Base-by-base conservation (phyloP, 345 rosid species). In the Rhizophora apiculata region DNA sequence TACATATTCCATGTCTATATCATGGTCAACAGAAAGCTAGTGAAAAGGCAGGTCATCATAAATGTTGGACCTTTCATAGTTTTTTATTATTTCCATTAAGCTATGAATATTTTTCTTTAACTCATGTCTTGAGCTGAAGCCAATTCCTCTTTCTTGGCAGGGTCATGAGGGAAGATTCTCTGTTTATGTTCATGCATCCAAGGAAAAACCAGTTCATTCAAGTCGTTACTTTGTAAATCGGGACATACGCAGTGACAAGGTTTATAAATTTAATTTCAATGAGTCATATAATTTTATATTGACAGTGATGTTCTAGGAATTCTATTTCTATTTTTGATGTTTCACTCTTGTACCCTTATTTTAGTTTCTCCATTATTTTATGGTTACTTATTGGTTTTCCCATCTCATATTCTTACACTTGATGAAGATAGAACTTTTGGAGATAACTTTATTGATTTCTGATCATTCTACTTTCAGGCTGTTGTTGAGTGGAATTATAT, bases 81-180 rank as follows among this genome's bases (percentile, higher is more conserved):
- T 26, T 63, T 2, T 37, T 29, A 36, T 52, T 24, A 24, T 51
- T 58, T 13, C 27, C 49, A 43, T 72, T 49, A 65, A 70, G 18
- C 59, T 39, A 53, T 43, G 49, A 43, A 19, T 36, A 60, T 37
- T 48, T 27, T 58, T 59, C 2, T 69, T 73, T 6, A 26, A 36
- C 10, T 62, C 13, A 24, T 37, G 51, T 65, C 31, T 64, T 53
- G 52, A 20, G 46, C 53, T 72, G 59, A 69, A 71, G 20, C 65
- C 49, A 56, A 37, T 66, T 26, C 43, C 21, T 55, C 22, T 30
- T 68, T 74, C 48, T 48, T 53, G 71, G 69, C 79, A 92, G 98
- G 98, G 96, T 36, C 92, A 90, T 51, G 95, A 90, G 78, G 95
- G 84, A 39, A 85, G 81, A 65, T 92, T 92, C 78, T 78, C 95